A percentile compares a stretch with the other conserved stretches of the same genome.
Evolutionary conservation across 441 rosid genomes (phyloP).

Genomic region (Populus hybrid): DNA sequence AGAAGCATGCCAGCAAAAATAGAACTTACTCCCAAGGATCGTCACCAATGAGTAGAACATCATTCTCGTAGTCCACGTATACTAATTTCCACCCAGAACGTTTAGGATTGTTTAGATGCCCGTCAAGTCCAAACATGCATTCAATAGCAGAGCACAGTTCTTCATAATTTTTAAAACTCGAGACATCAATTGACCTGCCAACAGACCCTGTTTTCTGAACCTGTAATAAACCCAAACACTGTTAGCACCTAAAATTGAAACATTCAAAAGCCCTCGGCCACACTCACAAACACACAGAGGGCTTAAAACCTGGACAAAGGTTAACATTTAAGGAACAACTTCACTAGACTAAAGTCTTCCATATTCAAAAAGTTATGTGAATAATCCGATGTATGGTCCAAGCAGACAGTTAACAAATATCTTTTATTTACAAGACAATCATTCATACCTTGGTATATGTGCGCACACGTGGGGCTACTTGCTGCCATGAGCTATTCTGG

Average conservation of each 20-base stretch:
- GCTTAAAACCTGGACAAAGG: neutral
- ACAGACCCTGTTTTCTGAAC: conserved; percentile 98
- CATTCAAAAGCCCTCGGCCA: neutral
- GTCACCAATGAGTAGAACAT: conserved; percentile 94
- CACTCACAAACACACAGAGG: neutral
- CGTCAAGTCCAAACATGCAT: conserved; percentile 92
- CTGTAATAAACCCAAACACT: conserved; percentile 35
- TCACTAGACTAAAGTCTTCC: neutral
- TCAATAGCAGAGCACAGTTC: conserved; percentile 83
- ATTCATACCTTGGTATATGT: conserved; percentile 80
- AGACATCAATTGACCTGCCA: conserved; percentile 93
- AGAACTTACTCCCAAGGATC: conserved; percentile 97
- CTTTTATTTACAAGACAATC: neutral
- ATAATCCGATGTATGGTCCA: neutral
- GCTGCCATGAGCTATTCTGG: conserved; percentile 82
- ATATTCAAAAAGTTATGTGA: neutral
- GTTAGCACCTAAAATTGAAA: neutral
- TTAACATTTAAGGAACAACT: neutral
- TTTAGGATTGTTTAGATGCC: conserved; percentile 71
- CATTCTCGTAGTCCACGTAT: conserved; percentile 93
- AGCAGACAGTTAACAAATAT: neutral
- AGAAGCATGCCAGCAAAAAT: neutral
- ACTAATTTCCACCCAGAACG: conserved; percentile 95
- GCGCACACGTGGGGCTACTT: conserved; percentile 68
- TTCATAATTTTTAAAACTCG: conserved; percentile 73